phyloP scores from a whole-genome alignment of 2,329 filamentous ascomycete genomes.

The Phialocephala sp. region DNA sequence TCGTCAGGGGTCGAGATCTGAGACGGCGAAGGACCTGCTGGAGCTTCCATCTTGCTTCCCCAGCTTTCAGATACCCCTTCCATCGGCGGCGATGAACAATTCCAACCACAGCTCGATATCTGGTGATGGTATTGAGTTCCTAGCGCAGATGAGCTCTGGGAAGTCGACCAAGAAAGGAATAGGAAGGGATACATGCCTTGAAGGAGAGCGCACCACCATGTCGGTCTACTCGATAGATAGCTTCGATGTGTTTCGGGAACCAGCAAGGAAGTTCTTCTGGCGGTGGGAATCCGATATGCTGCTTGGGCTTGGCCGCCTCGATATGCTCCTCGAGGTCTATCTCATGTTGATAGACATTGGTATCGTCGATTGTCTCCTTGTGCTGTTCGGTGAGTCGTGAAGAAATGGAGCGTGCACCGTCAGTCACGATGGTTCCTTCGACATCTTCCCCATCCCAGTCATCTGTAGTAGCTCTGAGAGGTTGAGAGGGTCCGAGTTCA shows the following conservation, averaged over 20 bases:
- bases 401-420: background rate
- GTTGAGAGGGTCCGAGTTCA: background rate
- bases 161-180: background rate
- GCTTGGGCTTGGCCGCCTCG: background rate
- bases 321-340: background rate
- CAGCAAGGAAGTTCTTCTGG: constrained; percentile 22
- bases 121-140: constrained; percentile 28
- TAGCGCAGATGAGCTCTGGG: background rate
- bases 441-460: background rate
- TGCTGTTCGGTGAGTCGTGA: background rate
- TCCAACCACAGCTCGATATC: constrained; percentile 22
- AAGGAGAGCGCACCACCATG: constrained; percentile 29
- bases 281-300: constrained; percentile 18
- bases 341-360: background rate
- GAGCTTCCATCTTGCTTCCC: constrained; percentile 23
- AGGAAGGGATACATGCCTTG: constrained; percentile 13
- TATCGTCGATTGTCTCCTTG: background rate
- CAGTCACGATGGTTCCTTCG: background rate
- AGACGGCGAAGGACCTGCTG: constrained; percentile 21
- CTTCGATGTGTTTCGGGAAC: constrained; percentile 29
- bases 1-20: constrained; percentile 13
- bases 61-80: constrained; percentile 25
- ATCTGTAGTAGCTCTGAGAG: background rate
- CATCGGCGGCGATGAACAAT: constrained; percentile 26
- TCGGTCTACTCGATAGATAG: constrained; percentile 24